Evolutionary conservation across 305 asterid genomes (phyloP).

Genomic region (Stenogyne calaminthoides): DNA sequence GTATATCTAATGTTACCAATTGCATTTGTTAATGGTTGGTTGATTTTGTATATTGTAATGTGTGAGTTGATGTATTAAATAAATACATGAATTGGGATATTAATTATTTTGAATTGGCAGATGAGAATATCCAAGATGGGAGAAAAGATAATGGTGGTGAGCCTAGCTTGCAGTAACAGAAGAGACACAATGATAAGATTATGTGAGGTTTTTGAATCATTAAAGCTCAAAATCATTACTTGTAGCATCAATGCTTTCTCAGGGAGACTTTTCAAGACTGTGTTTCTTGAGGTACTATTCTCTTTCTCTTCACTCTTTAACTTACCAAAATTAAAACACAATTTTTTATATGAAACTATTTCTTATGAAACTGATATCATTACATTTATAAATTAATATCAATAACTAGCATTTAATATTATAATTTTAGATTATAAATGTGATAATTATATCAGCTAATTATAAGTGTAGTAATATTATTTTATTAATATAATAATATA

Average conservation of each 20-base stretch:
- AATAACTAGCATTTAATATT: too few relatives aligned
- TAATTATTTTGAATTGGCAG: conserved; percentile 46
- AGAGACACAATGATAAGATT: conserved; percentile 68
- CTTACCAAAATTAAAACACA: too few relatives aligned
- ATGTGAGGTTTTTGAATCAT: conserved; percentile 72
- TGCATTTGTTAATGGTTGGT: neutral
- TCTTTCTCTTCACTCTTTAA: too few relatives aligned
- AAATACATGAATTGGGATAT: too few relatives aligned
- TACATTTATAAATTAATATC: too few relatives aligned
- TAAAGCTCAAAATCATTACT: conserved; percentile 75
- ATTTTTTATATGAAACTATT: too few relatives aligned
- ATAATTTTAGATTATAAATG: too few relatives aligned
- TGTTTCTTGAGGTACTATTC: conserved; percentile 64
- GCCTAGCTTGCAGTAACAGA: conserved; percentile 69
- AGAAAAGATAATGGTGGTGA: conserved; percentile 66
- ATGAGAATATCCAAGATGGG: conserved; percentile 70
- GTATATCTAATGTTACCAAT: neutral
- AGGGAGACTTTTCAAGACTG: conserved; percentile 65
- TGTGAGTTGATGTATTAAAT: too few relatives aligned
- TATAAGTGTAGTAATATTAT: too few relatives aligned
- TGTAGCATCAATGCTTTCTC: conserved; percentile 63
- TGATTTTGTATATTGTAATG: neutral
- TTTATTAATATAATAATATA: too few relatives aligned
- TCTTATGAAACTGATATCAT: too few relatives aligned
- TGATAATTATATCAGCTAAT: too few relatives aligned